Base-by-base conservation (phyloP, 106 monocot species). In the Chionographis japonica region DNA sequence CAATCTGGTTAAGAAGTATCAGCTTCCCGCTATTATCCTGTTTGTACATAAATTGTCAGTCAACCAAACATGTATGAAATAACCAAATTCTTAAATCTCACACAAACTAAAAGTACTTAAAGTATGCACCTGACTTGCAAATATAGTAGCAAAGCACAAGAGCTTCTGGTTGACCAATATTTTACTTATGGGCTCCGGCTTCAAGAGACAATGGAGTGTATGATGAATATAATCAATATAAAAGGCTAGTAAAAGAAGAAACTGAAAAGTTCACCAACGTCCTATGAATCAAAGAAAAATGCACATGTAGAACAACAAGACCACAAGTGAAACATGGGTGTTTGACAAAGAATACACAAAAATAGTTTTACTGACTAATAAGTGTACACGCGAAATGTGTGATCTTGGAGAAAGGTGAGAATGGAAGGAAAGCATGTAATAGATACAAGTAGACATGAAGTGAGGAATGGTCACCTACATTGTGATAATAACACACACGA, bases 91-190 rank as follows among this genome's bases (percentile, higher is more conserved):
- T 19, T 12, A 56, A 40, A 66, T 6, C 67, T 3, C 4, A 59
- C 54, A 61, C 13, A 36, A 6, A 13, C 53, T 8, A 61, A 8
- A 72, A 56, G 11, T 12, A 11, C 16, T 40, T n/a, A 52, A 27
- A 63, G 35, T 17, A 69, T 54, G 55, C 67, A 97, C 95, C 95
- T 84, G 80, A 77, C 63, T 68, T 12, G 97, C 86, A 87, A 97
- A 92, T 4, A 97, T 89, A 17, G 65, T 72, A 60, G 89, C 97
- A 74, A 92, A 84, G 70, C 82, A 89, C 70, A 92, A 63, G 27
- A 97, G 85, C 87, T 84, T 92, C 71, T 97, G 97, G 66, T 97
- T 97, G 68, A 92, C 83, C 70, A 97, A 70, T 77, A 87, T 71
- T 81, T 79, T 92, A 77, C 84, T 83, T 43, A 92, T 61, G 3